Evolutionary conservation across 73 alveolate species (phyloP).

Genomic region (Blepharisma japonicum): DNA sequence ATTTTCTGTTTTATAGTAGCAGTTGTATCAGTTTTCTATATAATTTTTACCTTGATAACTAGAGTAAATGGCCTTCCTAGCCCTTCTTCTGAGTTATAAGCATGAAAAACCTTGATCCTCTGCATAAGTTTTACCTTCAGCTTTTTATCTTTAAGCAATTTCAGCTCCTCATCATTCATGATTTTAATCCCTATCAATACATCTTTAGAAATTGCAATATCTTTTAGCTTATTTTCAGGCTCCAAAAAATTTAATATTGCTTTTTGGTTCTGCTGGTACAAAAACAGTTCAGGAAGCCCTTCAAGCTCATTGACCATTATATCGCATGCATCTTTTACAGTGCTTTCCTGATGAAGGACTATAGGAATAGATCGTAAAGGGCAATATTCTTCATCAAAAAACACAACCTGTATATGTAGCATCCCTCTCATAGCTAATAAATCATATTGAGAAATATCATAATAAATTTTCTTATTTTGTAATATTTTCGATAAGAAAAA

Average conservation of each 20-base stretch:
- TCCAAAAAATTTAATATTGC: neutral
- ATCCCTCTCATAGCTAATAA: neutral
- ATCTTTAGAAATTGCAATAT: neutral
- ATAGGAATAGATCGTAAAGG: neutral
- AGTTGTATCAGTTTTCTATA: neutral
- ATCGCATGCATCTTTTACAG: neutral
- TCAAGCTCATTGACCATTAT: neutral
- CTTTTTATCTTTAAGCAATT: neutral
- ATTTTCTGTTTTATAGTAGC: neutral
- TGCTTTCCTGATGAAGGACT: neutral
- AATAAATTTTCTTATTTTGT: neutral
- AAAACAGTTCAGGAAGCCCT: neutral
- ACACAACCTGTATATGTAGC: neutral
- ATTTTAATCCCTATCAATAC: neutral
- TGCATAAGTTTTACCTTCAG: neutral
- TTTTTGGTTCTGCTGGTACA: neutral
- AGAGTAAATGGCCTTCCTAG: neutral
- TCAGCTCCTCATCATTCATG: neutral
- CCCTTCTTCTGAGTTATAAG: neutral
- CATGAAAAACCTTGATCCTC: slow-evolving; percentile 7
- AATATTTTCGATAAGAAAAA: neutral
- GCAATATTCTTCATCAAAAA: neutral
- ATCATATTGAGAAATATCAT: neutral
- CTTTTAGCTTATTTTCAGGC: neutral
- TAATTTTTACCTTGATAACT: neutral